Conservation (phyloP, 352 stramenopile species). For the Blastocystis sp. region DNA sequence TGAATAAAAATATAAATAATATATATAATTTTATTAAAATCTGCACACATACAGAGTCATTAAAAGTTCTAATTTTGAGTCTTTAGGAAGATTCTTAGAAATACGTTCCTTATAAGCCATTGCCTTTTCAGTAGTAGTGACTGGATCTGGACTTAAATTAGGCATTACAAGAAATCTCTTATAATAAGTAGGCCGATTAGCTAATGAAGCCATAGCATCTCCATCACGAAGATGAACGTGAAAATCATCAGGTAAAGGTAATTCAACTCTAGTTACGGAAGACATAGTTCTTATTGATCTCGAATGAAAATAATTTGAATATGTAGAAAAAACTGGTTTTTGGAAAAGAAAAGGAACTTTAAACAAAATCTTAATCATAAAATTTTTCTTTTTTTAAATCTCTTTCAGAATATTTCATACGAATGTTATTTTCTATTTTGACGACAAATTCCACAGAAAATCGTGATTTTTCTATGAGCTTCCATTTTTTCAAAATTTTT, state of each 20-base stretch:
- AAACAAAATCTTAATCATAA: no score
- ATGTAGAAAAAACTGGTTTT: no score
- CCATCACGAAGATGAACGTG: slow-evolving; percentile 87
- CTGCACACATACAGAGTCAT: slow-evolving; percentile 69
- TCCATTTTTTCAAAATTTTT: not conserved
- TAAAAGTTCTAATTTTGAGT: slow-evolving; percentile 66
- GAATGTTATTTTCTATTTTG: no score
- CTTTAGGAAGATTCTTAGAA: slow-evolving; percentile 48
- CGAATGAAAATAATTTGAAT: no score
- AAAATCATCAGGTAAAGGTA: slow-evolving; percentile 86
- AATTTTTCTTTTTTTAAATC: no score
- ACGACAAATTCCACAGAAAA: no score
- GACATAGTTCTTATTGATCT: no score
- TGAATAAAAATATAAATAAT: no score
- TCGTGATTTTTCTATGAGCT: not conserved
- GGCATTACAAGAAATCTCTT: slow-evolving; percentile 80
- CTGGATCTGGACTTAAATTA: slow-evolving; percentile 86
- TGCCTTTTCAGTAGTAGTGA: slow-evolving; percentile 58
- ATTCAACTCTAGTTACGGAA: no score
- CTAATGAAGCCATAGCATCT: slow-evolving; percentile 49
- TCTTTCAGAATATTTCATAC: no score
- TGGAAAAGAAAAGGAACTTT: no score
- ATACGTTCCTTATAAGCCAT: slow-evolving; percentile 85
- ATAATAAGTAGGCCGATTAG: slow-evolving; percentile 37
- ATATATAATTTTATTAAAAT: no score